Evolutionary conservation across 495 filamentous ascomycete species (phyloP).

Genomic region (Penicillium antarcticum): DNA sequence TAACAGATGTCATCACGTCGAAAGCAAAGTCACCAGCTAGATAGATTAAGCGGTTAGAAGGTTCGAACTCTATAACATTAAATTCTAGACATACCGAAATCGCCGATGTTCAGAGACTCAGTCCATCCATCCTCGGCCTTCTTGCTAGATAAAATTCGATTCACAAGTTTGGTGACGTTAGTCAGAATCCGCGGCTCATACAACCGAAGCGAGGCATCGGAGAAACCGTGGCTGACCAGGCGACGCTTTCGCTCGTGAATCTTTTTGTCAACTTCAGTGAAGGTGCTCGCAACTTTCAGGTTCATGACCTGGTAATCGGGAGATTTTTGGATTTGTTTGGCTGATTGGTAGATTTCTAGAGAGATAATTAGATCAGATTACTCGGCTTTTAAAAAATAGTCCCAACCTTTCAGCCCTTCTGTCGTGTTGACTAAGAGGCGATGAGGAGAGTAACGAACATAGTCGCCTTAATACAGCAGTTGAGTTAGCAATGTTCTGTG

Average conservation of each 20-base stretch:
- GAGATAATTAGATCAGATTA: no score
- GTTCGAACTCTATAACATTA: no score
- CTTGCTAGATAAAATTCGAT: no score
- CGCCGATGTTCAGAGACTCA: slow-evolving; percentile 27
- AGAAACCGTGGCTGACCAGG: slow-evolving; percentile 35
- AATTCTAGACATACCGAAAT: slow-evolving; percentile 26
- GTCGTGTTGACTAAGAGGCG: slow-evolving; percentile 7
- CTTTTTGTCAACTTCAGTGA: slow-evolving; percentile 33
- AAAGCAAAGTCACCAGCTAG: slow-evolving; percentile 16
- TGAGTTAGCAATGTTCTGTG: no score
- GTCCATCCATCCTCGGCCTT: no score
- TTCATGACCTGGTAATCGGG: slow-evolving; percentile 32
- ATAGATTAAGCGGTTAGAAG: no score
- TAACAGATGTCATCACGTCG: slow-evolving; percentile 19
- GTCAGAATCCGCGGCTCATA: no score
- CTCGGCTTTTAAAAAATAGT: no score
- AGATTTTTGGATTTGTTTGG: slow-evolving; percentile 30
- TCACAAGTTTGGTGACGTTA: no score
- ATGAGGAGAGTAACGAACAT: slow-evolving; percentile 12
- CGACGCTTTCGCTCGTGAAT: slow-evolving; percentile 35
- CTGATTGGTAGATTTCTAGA: slow-evolving; percentile 33
- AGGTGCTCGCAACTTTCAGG: slow-evolving; percentile 32
- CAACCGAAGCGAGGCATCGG: slow-evolving; percentile 27
- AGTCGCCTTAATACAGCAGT: background rate
- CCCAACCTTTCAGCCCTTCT: slow-evolving; percentile 5